phyloP scores from a whole-genome alignment of 805 yeast species.

The Metschnikowia chrysomelidarum region DNA sequence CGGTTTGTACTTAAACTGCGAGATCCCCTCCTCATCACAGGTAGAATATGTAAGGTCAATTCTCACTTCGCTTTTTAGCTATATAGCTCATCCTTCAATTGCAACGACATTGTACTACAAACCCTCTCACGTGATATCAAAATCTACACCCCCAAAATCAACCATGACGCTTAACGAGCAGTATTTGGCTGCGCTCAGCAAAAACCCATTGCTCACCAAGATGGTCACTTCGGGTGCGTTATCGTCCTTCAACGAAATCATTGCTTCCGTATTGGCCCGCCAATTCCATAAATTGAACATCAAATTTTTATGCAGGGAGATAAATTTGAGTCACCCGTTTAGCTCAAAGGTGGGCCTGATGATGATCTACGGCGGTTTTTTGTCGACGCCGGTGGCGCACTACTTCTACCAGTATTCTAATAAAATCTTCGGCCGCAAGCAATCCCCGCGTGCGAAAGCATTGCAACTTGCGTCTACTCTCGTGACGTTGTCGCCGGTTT shows the following conservation, averaged over 20 bases:
- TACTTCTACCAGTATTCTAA: slow-evolving; percentile 45
- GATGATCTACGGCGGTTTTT: slow-evolving; percentile 52
- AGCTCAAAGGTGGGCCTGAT: slow-evolving; percentile 49
- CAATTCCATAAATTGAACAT: slow-evolving; percentile 32
- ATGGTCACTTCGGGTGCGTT: slow-evolving; percentile 54
- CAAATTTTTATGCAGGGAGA: slow-evolving; percentile 15
- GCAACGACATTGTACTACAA: no score
- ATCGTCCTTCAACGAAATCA: slow-evolving; percentile 55
- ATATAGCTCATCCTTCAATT: no score
- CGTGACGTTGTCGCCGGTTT: slow-evolving; percentile 53
- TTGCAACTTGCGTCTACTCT: slow-evolving; percentile 52
- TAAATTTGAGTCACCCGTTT: slow-evolving; percentile 38
- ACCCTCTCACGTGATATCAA: no score
- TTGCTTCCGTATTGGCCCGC: slow-evolving; percentile 51
- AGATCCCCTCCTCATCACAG: no score
- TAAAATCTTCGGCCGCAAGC: slow-evolving; percentile 43
- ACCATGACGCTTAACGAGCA: slow-evolving; percentile 24
- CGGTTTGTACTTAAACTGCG: no score
- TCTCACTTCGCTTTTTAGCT: no score
- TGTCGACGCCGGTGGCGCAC: slow-evolving; percentile 61
- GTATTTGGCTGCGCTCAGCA: slow-evolving; percentile 39
- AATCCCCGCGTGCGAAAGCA: slow-evolving; percentile 38
- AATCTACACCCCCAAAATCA: not conserved
- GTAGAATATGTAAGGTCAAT: no score
- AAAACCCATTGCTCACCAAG: slow-evolving; percentile 58